phyloP scores from a whole-genome alignment of 148 eudicot genomes.

The Cornus kousa region DNA sequence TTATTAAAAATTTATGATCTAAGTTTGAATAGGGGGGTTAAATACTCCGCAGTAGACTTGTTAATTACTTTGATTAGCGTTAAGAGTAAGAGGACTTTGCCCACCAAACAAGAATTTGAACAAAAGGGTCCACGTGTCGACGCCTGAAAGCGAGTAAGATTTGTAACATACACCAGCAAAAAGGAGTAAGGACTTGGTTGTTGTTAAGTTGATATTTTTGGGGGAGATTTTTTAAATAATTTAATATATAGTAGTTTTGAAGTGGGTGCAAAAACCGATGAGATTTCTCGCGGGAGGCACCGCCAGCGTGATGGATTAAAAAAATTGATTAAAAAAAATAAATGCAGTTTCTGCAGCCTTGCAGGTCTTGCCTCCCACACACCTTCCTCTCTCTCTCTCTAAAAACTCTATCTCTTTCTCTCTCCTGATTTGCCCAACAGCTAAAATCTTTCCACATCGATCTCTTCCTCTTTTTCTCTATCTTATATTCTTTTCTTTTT shows the following conservation, averaged over 20 bases:
- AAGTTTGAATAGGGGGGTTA: too few relatives aligned
- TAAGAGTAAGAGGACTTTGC: neutral
- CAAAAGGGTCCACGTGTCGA: neutral
- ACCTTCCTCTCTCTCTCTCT: neutral
- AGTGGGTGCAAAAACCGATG: slow-evolving; percentile 27
- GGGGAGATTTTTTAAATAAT: neutral
- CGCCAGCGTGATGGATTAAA: slow-evolving; percentile 20
- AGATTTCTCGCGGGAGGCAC: slow-evolving; percentile 31
- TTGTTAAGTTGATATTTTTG: neutral
- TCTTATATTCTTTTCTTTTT: neutral
- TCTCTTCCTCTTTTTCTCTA: neutral
- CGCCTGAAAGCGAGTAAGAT: neutral
- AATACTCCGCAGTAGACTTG: too few relatives aligned
- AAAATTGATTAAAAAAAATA: neutral
- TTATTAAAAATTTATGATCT: too few relatives aligned
- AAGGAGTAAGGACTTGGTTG: neutral
- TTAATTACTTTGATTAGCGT: too few relatives aligned
- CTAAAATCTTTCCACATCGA: too few relatives aligned
- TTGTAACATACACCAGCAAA: neutral
- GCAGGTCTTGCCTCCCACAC: slow-evolving; percentile 12
- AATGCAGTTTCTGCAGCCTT: slow-evolving; percentile 1
- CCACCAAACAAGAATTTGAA: neutral
- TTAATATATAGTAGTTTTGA: neutral
- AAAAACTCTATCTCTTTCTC: neutral
- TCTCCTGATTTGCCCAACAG: neutral